Percentiles rank a stretch among this genome's conserved stretches.
Evolutionary conservation across 306 rosid species (phyloP).

Genomic region (Pterocarpus macrocarpus): DNA sequence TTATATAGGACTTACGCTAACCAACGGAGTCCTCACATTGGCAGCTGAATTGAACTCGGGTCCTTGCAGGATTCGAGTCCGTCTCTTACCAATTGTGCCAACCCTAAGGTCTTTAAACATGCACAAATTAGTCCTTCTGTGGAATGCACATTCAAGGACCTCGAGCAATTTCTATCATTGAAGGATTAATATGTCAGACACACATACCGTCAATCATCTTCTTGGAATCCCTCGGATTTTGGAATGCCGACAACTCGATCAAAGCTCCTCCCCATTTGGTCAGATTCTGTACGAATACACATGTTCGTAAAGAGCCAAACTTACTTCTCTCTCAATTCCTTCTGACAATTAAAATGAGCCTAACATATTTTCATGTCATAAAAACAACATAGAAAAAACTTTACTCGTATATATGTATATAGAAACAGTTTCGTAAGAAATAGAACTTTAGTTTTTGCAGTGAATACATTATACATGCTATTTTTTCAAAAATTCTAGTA

Average conservation of each 20-base stretch:
- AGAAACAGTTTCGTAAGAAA: slow-evolving; percentile 11
- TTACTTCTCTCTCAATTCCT: background rate
- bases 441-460: background rate
- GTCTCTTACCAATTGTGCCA: no score
- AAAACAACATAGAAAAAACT: no score
- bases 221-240: slow-evolving; percentile 61
- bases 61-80: no score
- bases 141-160: background rate
- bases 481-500: background rate
- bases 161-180: background rate
- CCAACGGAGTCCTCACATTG: no score
- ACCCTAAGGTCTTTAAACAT: background rate
- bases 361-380: background rate
- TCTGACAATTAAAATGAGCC: no score
- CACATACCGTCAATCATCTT: slow-evolving; percentile 65
- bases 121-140: background rate
- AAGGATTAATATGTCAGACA: background rate
- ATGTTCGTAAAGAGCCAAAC: background rate
- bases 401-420: background rate
- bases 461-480: background rate
- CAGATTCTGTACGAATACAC: slow-evolving; percentile 61
- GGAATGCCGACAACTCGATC: slow-evolving; percentile 78
- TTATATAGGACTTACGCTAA: no score
- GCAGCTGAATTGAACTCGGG: no score
- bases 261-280: slow-evolving; percentile 82